Conservation (phyloP, 176 grass and related monocot species). For the Typha latifolia region DNA sequence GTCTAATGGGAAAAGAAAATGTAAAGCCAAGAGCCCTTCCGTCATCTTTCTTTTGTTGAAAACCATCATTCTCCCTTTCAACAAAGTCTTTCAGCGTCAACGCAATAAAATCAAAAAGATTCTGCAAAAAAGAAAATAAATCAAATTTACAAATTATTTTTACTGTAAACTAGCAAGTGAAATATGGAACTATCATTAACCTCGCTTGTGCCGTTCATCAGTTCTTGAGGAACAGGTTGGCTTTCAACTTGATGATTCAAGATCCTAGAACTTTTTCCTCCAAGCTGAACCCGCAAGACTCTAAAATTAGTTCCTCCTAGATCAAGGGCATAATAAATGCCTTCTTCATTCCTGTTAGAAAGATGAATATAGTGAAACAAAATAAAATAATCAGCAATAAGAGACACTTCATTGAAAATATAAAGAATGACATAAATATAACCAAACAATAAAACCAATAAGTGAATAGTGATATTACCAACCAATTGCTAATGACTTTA, state of each 20-base stretch:
- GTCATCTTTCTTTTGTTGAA: constrained; percentile 17
- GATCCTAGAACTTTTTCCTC: constrained; percentile 39
- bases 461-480: too few species aligned
- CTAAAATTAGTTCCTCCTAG: constrained; percentile 84
- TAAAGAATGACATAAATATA: too few species aligned
- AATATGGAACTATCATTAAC: constrained; percentile 22
- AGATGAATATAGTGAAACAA: not conserved
- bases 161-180: not conserved
- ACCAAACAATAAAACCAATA: too few species aligned
- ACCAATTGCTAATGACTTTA: too few species aligned
- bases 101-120: constrained; percentile 70
- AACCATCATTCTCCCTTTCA: constrained; percentile 36
- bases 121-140: constrained; percentile 39
- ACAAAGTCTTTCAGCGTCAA: constrained; percentile 56
- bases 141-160: not conserved
- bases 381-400: constrained; percentile 2
- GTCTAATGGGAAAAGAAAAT: constrained; percentile 87
- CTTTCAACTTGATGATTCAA: constrained; percentile 53
- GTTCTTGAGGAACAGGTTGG: constrained; percentile 47
- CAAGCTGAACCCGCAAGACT: constrained; percentile 70
- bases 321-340: constrained; percentile 77
- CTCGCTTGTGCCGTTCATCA: constrained; percentile 61
- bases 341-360: constrained; percentile 63
- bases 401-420: not conserved
- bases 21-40: constrained; percentile 72